Conservation (phyloP, 2,329 filamentous ascomycete species). For the Aspergillus sp. region DNA sequence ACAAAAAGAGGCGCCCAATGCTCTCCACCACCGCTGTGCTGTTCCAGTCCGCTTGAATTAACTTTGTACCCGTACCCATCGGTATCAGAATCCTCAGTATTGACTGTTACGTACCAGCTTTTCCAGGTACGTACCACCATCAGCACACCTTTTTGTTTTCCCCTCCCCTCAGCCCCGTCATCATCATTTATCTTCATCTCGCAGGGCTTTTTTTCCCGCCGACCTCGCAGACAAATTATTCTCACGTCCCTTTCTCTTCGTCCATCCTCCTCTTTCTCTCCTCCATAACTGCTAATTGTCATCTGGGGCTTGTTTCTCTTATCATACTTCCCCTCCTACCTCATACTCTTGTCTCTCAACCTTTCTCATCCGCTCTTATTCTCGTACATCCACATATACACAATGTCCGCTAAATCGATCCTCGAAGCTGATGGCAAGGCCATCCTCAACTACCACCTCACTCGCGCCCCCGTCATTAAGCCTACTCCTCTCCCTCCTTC, state of each 20-base stretch:
- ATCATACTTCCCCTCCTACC: constrained; percentile 7
- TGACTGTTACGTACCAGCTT: constrained; percentile 3
- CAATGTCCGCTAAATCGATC: constrained; percentile 95
- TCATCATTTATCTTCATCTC: constrained; percentile 9
- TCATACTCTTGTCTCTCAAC: constrained; percentile 15
- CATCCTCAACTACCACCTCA: constrained; percentile 99
- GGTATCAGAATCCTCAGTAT: constrained; percentile 5
- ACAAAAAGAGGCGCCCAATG: constrained; percentile 7
- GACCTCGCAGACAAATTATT: constrained; percentile 13
- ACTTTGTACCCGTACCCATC: constrained; percentile 11
- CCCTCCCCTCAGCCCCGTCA: constrained; percentile 10
- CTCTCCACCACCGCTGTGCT: neutral
- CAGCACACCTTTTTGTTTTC: constrained; percentile 9
- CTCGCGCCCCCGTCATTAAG: constrained; percentile 95
- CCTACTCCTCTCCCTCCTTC: constrained; percentile 84
- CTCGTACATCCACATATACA: constrained; percentile 24
- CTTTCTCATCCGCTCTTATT: constrained; percentile 3
- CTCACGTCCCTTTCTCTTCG: constrained; percentile 2
- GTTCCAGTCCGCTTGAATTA: constrained; percentile 13
- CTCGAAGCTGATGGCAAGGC: constrained; percentile 99
- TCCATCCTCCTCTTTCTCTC: constrained; percentile 3
- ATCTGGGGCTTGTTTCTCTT: constrained; percentile 18
- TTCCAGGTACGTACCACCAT: constrained; percentile 8
- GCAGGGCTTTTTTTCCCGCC: constrained; percentile 5
- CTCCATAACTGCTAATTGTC: constrained; percentile 12